Conservation (phyloP, 305 asterid genomes). For the Withania somnifera region DNA sequence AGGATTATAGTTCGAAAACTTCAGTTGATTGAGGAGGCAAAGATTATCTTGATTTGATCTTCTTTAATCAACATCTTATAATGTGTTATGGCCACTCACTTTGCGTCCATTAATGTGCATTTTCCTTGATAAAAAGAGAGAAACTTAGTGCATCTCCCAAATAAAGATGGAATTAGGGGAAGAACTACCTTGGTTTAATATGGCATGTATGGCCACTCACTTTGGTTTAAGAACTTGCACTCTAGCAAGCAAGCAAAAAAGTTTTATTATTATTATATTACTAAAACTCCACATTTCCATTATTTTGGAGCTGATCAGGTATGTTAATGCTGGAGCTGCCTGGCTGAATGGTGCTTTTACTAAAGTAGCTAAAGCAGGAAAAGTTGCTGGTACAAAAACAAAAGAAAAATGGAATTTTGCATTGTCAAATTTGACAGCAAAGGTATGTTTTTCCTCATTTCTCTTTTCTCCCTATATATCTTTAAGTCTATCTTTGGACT, state of each 20-base stretch:
- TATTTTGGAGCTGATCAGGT: conserved; percentile 38
- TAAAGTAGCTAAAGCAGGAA: conserved; percentile 83
- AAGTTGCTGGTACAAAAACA: conserved; percentile 82
- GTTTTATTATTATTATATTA: not conserved
- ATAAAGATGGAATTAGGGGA: not conserved
- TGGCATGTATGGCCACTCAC: not conserved
- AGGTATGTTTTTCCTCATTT: conserved; percentile 29
- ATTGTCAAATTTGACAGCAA: conserved; percentile 69
- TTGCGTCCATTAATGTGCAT: not conserved
- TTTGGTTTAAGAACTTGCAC: not conserved
- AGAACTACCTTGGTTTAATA: not conserved
- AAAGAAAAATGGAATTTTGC: conserved; percentile 83
- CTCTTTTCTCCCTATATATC: not conserved
- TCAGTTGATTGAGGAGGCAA: not conserved
- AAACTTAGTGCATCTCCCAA: not conserved
- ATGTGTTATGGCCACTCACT: not conserved
- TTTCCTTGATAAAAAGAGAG: not conserved
- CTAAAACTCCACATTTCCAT: not conserved
- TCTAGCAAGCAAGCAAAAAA: not conserved
- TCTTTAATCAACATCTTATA: not conserved
- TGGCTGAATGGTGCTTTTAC: conserved; percentile 90
- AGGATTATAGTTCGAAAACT: not conserved
- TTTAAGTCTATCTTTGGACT: not conserved
- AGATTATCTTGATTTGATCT: not conserved
- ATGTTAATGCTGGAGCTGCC: conserved; percentile 84